Evolutionary conservation across 2,329 filamentous ascomycete genomes (phyloP).

Genomic region (Sporothrix protearum): DNA sequence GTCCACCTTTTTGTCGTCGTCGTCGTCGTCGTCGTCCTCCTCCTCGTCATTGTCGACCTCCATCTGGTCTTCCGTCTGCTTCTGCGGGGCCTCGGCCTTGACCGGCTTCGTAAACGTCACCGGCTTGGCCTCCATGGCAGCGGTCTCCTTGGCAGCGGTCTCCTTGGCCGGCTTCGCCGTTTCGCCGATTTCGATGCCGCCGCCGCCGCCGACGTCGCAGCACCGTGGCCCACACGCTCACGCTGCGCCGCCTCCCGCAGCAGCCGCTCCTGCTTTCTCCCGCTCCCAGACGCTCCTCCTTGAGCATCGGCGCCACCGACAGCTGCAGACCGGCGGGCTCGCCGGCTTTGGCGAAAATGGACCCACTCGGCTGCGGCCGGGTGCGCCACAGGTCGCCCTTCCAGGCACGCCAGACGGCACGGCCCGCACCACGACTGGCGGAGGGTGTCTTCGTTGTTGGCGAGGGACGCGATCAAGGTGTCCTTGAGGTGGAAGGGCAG

Average conservation of each 20-base stretch:
- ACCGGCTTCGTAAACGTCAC: constrained; percentile 7
- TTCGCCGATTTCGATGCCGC: neutral
- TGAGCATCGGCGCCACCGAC: constrained; percentile 38
- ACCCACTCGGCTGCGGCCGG: constrained; percentile 53
- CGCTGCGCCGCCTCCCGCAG: neutral
- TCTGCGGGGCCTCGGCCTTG: neutral
- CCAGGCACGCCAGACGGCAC: constrained; percentile 57
- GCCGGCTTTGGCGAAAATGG: constrained; percentile 53
- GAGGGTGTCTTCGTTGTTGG: constrained; percentile 47
- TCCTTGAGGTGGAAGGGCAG: constrained; percentile 59
- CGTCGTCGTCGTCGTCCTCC: neutral
- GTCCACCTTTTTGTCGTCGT: neutral
- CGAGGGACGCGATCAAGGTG: constrained; percentile 49
- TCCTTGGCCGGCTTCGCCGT: neutral
- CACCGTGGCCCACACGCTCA: neutral
- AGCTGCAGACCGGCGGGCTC: constrained; percentile 37
- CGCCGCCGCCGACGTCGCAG: neutral
- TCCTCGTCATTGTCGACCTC: constrained; percentile 12
- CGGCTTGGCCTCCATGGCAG: neutral
- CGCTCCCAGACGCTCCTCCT: constrained; percentile 14
- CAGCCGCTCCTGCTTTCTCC: neutral
- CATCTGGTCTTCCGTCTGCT: constrained; percentile 15
- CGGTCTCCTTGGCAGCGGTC: neutral
- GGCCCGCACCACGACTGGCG: constrained; percentile 54
- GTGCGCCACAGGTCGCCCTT: constrained; percentile 57